Base-by-base conservation (phyloP, 2,329 filamentous ascomycete species). In the Aspergillus flavus region DNA sequence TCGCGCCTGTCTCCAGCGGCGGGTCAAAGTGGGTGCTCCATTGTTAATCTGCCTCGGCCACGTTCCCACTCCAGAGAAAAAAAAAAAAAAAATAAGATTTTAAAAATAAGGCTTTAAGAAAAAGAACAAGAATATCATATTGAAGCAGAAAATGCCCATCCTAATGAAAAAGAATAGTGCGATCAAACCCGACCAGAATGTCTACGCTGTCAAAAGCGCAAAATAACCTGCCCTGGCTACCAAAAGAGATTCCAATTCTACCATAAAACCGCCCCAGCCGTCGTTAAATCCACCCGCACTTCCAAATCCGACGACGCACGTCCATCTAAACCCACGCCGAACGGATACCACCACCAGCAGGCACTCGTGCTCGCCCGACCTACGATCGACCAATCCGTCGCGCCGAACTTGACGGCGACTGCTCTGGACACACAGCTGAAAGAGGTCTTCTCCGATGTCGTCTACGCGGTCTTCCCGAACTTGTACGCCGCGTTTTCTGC, bases 101-200 rank as follows among this genome's bases (percentile, higher is more conserved):
- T 14, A 14, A 16, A 6, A 21, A 48, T 28, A 48, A 46, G 3
- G 6, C 10, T 12, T 45, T 21, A 23, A 23, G 23, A 12, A 45
- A 23, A 45, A 23, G 43, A 21, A 45, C 41, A 46, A 43, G 48
- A 34, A n/a, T 12, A 58, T 9, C 39, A 9, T 54, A 23, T 54
- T 12, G 50, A 41, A n/a, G 50, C 50, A 21, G 50, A 36, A 14
- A 45, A 34, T 11, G n/a, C 36, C 21, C 45, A 21, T 39, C 39
- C 53, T 39, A 52, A 57, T 28, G 9, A 43, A 43, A 11, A 19
- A 21, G 21, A 36, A 14, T 39, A 71, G 68, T 71, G 69, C 53
- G 69, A 71, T 53, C 64, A 71, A 60, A 56, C 61, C 28, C 65
- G 61, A 6, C 69, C 69, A 56, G 62, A 64, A 69, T 72, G 69